phyloP scores from a whole-genome alignment of 139 green algal genomes.

The Pseudopediastrum boryanum region DNA sequence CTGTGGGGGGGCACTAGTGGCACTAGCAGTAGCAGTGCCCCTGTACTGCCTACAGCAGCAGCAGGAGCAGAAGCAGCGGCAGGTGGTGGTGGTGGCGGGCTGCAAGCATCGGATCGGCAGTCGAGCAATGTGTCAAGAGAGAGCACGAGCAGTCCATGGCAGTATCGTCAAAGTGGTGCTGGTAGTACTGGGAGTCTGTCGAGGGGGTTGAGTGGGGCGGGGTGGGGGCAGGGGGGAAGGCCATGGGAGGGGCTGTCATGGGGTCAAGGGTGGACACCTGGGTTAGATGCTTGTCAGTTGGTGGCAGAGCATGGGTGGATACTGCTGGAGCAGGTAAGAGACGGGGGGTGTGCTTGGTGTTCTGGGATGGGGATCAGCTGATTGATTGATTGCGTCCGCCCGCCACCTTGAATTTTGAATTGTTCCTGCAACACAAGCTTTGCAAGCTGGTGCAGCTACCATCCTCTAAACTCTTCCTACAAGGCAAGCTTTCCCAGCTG shows the following conservation, averaged over 20 bases:
- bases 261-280: conserved; percentile 16
- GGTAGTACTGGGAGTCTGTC: neutral
- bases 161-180: conserved; percentile 2
- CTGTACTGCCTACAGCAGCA: too few relatives aligned
- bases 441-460: too few relatives aligned
- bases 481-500: too few relatives aligned
- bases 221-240: neutral
- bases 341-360: neutral
- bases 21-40: conserved; percentile 13
- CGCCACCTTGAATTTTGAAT: neutral
- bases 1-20: conserved; percentile 21
- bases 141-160: too few relatives aligned
- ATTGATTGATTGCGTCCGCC: too few relatives aligned
- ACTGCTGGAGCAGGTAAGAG: conserved; percentile 56
- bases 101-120: too few relatives aligned
- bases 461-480: too few relatives aligned
- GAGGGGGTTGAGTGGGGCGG: neutral
- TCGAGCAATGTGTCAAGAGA: too few relatives aligned
- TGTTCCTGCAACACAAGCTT: conserved; percentile 19
- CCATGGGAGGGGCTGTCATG: neutral
- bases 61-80: neutral
- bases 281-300: conserved; percentile 40
- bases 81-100: neutral
- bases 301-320: conserved; percentile 59
- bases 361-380: too few relatives aligned